These are phyloP conservation scores for Clavariopsis aquatica DNA, from an alignment of 495 filamentous ascomycete genomes.

Conservation along the genomic window DNA sequence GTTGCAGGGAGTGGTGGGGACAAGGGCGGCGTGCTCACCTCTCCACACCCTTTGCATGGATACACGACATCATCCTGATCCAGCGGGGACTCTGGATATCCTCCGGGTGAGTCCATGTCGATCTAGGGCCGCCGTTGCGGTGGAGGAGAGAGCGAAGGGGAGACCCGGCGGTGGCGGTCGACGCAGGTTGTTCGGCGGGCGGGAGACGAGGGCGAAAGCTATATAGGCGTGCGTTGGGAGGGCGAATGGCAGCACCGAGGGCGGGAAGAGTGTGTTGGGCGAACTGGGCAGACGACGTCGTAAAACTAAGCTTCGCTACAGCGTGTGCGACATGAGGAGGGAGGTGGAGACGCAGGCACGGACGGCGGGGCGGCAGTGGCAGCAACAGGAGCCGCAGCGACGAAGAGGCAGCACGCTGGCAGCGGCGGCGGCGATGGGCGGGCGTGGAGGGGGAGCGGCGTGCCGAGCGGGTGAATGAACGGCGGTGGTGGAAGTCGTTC, in stretches of 20 bases:
- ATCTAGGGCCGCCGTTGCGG: not conserved
- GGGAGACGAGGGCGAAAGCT: not conserved
- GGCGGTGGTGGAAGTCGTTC: not conserved
- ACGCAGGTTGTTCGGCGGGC: not conserved
- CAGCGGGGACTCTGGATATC: slow-evolving; percentile 77
- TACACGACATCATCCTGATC: slow-evolving; percentile 85
- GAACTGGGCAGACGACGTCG: not conserved
- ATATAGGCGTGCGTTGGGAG: not conserved
- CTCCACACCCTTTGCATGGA: slow-evolving; percentile 96
- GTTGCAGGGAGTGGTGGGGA: slow-evolving; percentile 32
- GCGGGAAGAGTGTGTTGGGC: not conserved
- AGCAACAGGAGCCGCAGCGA: not conserved
- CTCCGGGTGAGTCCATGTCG: slow-evolving; percentile 60
- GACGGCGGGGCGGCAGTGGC: not conserved
- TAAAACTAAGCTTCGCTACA: slow-evolving; percentile 13
- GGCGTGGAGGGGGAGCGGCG: not conserved
- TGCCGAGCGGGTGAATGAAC: not conserved
- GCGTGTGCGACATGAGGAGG: slow-evolving; percentile 15
- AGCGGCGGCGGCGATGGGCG: not conserved
- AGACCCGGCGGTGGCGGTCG: not conserved
- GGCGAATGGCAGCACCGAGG: not conserved
- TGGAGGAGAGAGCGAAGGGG: not conserved
- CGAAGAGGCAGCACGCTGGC: not conserved
- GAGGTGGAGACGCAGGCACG: not conserved
- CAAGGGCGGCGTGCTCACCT: slow-evolving; percentile 57